Base-by-base conservation (phyloP, 805 yeast genomes). In the Metschnikowia aberdeeniae region DNA sequence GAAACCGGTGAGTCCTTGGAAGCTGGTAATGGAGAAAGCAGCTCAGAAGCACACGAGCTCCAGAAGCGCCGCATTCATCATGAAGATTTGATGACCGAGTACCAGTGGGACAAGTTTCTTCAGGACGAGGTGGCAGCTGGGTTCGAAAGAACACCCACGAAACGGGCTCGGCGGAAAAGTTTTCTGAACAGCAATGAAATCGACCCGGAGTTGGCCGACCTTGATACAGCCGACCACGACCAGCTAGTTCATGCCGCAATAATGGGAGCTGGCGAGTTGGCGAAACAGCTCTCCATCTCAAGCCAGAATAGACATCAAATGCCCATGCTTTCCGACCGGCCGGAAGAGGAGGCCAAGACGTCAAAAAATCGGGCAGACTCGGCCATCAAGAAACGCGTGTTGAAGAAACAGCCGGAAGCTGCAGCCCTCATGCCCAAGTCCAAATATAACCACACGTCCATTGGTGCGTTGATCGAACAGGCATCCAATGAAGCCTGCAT, bases 171-270 rank as follows among this genome's bases (percentile, higher is more conserved):
- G 20, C 38, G 52, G 4, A 51, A 48, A 37, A 42, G 37, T 31
- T 48, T 37, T 29, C 42, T 22, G 35, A 33, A 37, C 34, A 43
- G 36, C 36, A 36, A 36, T 19, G 71, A 62, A 4, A 66, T 67
- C 31, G 74, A 69, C 45, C 72, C 73, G 4, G 76, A 70, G 36
- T 57, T 69, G 26, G 65, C 67, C 5, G 66, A 59, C 2, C 54
- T 70, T 42, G 67, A 63, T 33, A 42, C 61, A 1, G 51, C 76
- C 13, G 82, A 79, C 34, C 85, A 81, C 53, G 85, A 80, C 45
- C 83, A 76, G 52, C 66, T 84, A 44, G 89, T 82, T 9, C 80
- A 82, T 47, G 87, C 83, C 38, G 87, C 86, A 1, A 80, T 84
- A 37, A 68, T 81, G 50, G 86, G 83, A 54, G 86, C 88, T 0